A percentile compares a stretch with the other conserved stretches of the same genome.
Evolutionary conservation across 1,284 basidiomycete genomes (phyloP).

Genomic region (Coniferiporia sulphurascens): DNA sequence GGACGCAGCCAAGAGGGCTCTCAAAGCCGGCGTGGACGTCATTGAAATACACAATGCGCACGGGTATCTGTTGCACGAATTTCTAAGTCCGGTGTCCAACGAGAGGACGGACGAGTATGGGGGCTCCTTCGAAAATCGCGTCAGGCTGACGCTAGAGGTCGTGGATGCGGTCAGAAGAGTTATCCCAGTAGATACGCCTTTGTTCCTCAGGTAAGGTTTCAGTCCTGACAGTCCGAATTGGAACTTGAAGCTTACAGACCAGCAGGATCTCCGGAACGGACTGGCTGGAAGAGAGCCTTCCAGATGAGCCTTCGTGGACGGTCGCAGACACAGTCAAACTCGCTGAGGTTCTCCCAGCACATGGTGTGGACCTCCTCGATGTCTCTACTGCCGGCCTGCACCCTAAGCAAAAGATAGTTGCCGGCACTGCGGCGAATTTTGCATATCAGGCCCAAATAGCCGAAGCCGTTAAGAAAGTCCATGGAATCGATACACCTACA

Average conservation of each 20-base stretch:
- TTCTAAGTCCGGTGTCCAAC: conserved; percentile 39
- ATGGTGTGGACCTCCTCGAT: conserved; percentile 58
- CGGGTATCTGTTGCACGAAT: conserved; percentile 39
- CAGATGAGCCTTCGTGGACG: conserved; percentile 46
- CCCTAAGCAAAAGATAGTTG: conserved; percentile 34
- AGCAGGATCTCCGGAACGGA: conserved; percentile 48
- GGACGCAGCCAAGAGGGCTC: conserved; percentile 39
- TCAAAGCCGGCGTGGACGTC: conserved; percentile 42
- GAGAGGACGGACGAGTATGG: conserved; percentile 57
- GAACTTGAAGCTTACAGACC: conserved; percentile 21
- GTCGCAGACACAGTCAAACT: conserved; percentile 50
- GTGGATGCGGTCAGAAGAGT: conserved; percentile 37
- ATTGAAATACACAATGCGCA: conserved; percentile 38
- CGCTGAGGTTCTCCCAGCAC: conserved; percentile 43
- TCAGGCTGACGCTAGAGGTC: conserved; percentile 44
- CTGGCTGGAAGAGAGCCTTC: conserved; percentile 46
- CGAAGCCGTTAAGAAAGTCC: conserved; percentile 34
- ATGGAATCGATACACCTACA: conserved; percentile 23
- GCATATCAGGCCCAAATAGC: not conserved
- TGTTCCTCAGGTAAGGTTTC: conserved; percentile 50
- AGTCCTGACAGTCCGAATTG: conserved; percentile 29
- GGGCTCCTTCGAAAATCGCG: conserved; percentile 50
- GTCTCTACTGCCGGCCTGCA: conserved; percentile 49
- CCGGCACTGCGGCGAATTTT: conserved; percentile 28
- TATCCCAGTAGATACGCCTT: conserved; percentile 38